Evolutionary conservation across 2,329 filamentous ascomycete species (phyloP), one percentile per base, ranked within the genome.

Genomic region (Colletotrichum incanum): DNA sequence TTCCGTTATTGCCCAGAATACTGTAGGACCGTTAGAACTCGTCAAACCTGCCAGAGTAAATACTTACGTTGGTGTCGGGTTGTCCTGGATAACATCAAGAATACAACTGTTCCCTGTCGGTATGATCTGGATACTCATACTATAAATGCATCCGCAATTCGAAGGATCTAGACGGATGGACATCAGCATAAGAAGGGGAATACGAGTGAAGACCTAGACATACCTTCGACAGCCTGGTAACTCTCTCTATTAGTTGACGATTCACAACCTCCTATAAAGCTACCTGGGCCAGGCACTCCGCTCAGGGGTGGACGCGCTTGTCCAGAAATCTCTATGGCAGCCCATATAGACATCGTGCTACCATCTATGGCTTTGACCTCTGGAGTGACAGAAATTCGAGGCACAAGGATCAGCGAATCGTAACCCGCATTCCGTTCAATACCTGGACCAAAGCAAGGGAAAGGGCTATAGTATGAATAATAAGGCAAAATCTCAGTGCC

Each of bases 81-180:
- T 81, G n/a, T 85, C 81, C 47, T 90, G 77, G 0, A 89, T 79
- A n/a, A 58, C 55, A 16, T 72, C 66, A 55, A 61, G 88, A 84
- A 14, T 41, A 89, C 78, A 7, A 79, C 79, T 52, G 82, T 85
- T 43, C 80, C 82, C 71, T 1, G 82, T 80, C 0, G 88, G 84
- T 7, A 85, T 71, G 28, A 90, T 76, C 28, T 88, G 82, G 4
- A 88, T 78, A 2, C 79, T 80, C 47, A 89, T 75, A 69, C 89
- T 82, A 74, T 87, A 85, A 18, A 90, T 78, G 71, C 84, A 86
- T 14, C 86, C 87, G 77, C 85, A 86, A 43, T 81, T 81, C 68
- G 83, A 71, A 34, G 26, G 67, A 58, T 61, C 70, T 72, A 43
- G 14, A 34, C 20, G 16, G 23, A 34, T 20, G 11, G 28, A 26